Evolutionary conservation across 805 yeast genomes (phyloP), one percentile per base, ranked within the genome.

Genomic region (Ogataea glucozyma): DNA sequence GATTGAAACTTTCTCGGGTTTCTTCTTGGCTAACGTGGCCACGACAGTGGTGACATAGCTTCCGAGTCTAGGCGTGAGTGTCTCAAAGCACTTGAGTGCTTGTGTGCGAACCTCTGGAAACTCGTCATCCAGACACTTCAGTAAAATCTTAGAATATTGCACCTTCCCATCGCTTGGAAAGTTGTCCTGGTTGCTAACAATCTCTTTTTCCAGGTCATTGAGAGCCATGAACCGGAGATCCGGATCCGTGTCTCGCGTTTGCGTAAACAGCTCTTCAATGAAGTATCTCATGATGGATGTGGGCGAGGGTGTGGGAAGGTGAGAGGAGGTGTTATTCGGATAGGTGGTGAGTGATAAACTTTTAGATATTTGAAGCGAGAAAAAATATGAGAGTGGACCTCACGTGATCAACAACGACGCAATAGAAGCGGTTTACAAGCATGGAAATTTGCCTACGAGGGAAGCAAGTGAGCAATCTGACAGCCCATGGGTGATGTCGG

Each of bases 151-250:
- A 5, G 63, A 54, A 26, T 54, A 61, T 4, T 55, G 52, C 4
- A 36, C 31, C 73, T 67, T 24, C 62, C 62, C 40, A 71, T 65
- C 31, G 56, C 13, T 70, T 60, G 35, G 69, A 66, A 37, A 69
- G 58, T 53, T 78, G 64, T 56, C 38, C 52, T 64, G 46, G 69
- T 61, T 44, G 58, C 53, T 44, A 46, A 45, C 42, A 48, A 63
- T 44, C 38, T 58, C 64, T 56, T 75, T 75, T 52, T 75, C 78
- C 53, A 86, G 71, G 56, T 88, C 96, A 52, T 77, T 84, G 42
- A 88, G 67, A 2, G 90, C 95, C 96, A 88, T 88, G 65, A 81
- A 88, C 59, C 96, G 69, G 51, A 85, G 67, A 58, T 88, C 96
- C 3, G 93, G 85, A 54, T 88, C 96, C 3, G 81, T 82, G 51